phyloP scores from a whole-genome alignment of 345 rosid genomes.

The Chamaenerion angustifolium region DNA sequence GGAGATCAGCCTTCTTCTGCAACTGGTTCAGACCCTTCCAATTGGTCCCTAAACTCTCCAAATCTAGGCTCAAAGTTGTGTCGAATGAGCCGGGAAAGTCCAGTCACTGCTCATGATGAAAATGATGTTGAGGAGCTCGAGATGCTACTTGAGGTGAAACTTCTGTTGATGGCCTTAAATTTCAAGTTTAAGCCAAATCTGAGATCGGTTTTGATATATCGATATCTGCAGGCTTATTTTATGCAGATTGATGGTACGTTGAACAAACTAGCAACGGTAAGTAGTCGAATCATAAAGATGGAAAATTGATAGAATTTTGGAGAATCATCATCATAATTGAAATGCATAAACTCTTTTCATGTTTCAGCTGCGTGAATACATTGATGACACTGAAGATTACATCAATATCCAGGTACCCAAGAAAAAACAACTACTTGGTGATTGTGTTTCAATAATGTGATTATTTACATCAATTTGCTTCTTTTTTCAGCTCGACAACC shows the following conservation, averaged over 20 bases:
- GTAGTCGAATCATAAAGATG: not conserved
- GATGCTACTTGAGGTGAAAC: conserved; percentile 49
- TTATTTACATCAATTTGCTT: conserved; percentile 4
- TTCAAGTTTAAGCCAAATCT: not conserved
- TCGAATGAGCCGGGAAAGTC: conserved; percentile 28
- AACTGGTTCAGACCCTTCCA: conserved; percentile 23
- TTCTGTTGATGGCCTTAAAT: not conserved
- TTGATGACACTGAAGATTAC: conserved; percentile 75
- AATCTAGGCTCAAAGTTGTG: conserved; percentile 32
- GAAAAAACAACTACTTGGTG: not conserved
- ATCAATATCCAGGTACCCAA: conserved; percentile 50
- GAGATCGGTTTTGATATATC: not conserved
- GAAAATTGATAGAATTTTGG: not conserved
- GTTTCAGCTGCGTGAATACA: conserved; percentile 56
- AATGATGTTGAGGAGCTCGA: conserved; percentile 53
- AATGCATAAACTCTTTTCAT: not conserved
- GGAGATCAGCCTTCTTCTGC: conserved; percentile 19
- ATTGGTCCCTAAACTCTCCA: conserved; percentile 25
- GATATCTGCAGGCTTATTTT: conserved; percentile 42
- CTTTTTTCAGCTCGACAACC: conserved; percentile 48
- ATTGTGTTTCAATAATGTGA: no score
- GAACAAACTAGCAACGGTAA: conserved; percentile 41
- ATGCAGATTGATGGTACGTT: conserved; percentile 43
- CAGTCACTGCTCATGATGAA: conserved; percentile 30
- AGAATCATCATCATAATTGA: no score